These are phyloP conservation scores for Amanita inopinata DNA, from an alignment of 768 basidiomycete species.

Conservation along the genomic window DNA sequence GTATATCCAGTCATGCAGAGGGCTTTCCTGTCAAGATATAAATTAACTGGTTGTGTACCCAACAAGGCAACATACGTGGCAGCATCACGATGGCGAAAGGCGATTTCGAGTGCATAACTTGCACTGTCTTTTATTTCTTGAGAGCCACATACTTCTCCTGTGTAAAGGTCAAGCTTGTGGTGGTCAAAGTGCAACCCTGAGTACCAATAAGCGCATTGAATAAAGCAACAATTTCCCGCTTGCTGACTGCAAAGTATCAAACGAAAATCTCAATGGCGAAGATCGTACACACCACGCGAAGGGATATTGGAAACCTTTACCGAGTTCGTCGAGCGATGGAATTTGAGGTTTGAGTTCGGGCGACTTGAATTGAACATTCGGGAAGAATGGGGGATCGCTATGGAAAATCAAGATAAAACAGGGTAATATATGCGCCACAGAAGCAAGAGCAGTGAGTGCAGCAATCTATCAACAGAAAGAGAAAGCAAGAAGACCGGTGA, in stretches of 20 bases:
- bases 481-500: conserved; percentile 3
- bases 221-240: conserved; percentile 41
- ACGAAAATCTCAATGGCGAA: not conserved
- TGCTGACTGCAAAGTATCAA: conserved; percentile 5
- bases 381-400: conserved; percentile 9
- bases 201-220: conserved; percentile 53
- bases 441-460: conserved; percentile 8
- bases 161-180: not conserved
- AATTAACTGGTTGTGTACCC: conserved; percentile 2
- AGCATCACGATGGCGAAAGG: conserved; percentile 42
- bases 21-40: conserved; percentile 38
- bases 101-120: conserved; percentile 37
- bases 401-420: conserved; percentile 15
- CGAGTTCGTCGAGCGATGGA: conserved; percentile 29
- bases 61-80: conserved; percentile 33
- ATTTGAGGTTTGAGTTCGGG: conserved; percentile 18
- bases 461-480: conserved; percentile 7
- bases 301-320: conserved; percentile 43
- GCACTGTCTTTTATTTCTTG: conserved; percentile 29
- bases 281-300: conserved; percentile 22
- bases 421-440: conserved; percentile 9
- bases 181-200: not conserved
- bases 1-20: conserved; percentile 58
- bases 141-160: conserved; percentile 44
- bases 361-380: conserved; percentile 7